These are phyloP conservation scores for Dothistroma septosporum DNA, from an alignment of 2,329 filamentous ascomycete species.

Conservation along the genomic window DNA sequence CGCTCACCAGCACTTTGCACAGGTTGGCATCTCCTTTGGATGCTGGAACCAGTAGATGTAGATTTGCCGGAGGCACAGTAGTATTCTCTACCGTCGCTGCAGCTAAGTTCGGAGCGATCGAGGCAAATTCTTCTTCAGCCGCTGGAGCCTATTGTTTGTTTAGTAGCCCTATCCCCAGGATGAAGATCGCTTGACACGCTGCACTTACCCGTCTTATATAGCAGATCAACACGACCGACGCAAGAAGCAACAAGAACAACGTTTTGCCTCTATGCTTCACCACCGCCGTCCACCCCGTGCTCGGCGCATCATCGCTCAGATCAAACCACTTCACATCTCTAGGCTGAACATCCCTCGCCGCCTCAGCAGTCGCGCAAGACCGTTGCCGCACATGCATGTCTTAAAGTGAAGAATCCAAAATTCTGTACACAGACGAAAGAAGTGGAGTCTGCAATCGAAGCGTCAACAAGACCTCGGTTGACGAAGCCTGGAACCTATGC, in stretches of 20 bases:
- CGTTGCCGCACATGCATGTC: constrained; percentile 12
- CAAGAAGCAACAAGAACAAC: constrained; percentile 3
- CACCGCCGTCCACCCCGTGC: background rate
- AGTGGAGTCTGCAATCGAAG: background rate
- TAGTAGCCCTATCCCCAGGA: background rate
- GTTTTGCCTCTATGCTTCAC: constrained; percentile 3
- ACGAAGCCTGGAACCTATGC: background rate
- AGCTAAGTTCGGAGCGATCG: background rate
- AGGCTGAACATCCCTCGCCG: constrained; percentile 5
- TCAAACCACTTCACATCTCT: background rate
- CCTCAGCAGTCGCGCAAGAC: constrained; percentile 9
- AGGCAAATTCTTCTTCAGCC: background rate
- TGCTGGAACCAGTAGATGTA: constrained; percentile 29
- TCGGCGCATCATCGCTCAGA: background rate
- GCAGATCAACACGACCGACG: background rate
- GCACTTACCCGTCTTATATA: background rate
- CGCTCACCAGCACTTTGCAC: constrained; percentile 27
- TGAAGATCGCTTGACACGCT: background rate
- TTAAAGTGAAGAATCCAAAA: background rate
- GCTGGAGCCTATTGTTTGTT: background rate
- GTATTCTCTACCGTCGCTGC: background rate
- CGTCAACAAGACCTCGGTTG: background rate
- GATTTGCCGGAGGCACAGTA: constrained; percentile 14
- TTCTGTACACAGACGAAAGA: background rate
- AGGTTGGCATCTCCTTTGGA: constrained; percentile 24